Percentiles rank a stretch among this genome's conserved stretches.
Evolutionary conservation across 1,139 yeast species (phyloP).

Genomic region (Eremothecium cymbalariae): DNA sequence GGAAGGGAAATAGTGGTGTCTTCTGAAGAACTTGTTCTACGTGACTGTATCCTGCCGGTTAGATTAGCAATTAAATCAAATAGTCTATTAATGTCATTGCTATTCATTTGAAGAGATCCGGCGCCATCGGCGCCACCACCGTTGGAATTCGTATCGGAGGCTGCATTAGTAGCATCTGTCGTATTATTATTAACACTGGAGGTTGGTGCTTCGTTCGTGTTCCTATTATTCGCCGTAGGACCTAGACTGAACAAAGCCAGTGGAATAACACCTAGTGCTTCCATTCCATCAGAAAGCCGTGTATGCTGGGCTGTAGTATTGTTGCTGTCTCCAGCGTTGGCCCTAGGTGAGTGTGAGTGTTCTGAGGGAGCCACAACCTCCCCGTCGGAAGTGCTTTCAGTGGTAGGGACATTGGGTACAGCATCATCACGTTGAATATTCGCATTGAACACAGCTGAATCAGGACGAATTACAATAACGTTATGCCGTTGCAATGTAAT

Average conservation of each 20-base stretch:
- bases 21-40: not conserved
- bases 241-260: slow-evolving; percentile 4
- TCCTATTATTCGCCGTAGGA: not conserved
- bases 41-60: slow-evolving; percentile 3
- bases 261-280: slow-evolving; percentile 5
- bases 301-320: not conserved
- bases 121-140: slow-evolving; percentile 1
- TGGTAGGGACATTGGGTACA: not conserved
- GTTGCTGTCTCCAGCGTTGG: not conserved
- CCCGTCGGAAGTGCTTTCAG: not conserved
- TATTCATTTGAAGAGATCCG: slow-evolving; percentile 2
- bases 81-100: slow-evolving; percentile 4
- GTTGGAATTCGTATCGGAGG: not conserved
- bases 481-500: slow-evolving; percentile 7
- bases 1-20: not conserved
- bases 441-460: slow-evolving; percentile 1
- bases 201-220: not conserved
- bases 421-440: not conserved
- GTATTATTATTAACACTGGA: not conserved
- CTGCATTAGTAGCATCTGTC: not conserved
- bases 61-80: slow-evolving; percentile 5
- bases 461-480: slow-evolving; percentile 5
- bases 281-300: slow-evolving; percentile 1
- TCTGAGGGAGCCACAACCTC: not conserved
- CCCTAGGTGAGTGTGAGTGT: not conserved